These are phyloP conservation scores for Cytospora piceicola DNA, from an alignment of 2,329 filamentous ascomycete species.

Conservation along the genomic window DNA sequence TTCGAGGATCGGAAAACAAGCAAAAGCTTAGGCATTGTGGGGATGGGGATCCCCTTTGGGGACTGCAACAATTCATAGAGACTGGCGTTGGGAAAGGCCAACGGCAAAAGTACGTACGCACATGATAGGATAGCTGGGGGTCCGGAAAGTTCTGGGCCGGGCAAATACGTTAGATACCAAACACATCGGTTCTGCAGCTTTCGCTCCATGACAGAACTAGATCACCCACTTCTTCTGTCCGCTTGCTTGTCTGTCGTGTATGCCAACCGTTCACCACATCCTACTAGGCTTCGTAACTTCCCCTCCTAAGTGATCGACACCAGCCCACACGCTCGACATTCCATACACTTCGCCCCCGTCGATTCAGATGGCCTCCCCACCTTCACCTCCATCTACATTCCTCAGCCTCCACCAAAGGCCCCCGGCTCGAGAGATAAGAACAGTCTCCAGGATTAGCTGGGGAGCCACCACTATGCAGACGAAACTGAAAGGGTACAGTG, in stretches of 20 bases:
- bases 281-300: neutral
- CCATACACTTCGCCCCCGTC: neutral
- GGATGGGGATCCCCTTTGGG: neutral
- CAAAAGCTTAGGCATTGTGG: neutral
- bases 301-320: neutral
- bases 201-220: constrained; percentile 9
- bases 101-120: constrained; percentile 4
- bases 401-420: neutral
- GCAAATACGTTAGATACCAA: constrained; percentile 20
- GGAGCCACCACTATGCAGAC: neutral
- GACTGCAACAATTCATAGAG: constrained; percentile 4
- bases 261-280: neutral
- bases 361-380: neutral
- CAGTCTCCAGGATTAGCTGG: neutral
- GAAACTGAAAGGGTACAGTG: neutral
- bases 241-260: neutral
- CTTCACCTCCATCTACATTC: neutral
- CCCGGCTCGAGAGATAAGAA: neutral
- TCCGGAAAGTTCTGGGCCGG: constrained; percentile 6
- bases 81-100: constrained; percentile 12
- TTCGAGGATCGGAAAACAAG: neutral
- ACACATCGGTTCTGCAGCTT: constrained; percentile 8
- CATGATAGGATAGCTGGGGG: constrained; percentile 1
- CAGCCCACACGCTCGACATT: neutral
- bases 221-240: constrained; percentile 4